Evolutionary conservation across 2,329 filamentous ascomycete species (phyloP).

Genomic region (Arthrobotrys pseudoclavata): DNA sequence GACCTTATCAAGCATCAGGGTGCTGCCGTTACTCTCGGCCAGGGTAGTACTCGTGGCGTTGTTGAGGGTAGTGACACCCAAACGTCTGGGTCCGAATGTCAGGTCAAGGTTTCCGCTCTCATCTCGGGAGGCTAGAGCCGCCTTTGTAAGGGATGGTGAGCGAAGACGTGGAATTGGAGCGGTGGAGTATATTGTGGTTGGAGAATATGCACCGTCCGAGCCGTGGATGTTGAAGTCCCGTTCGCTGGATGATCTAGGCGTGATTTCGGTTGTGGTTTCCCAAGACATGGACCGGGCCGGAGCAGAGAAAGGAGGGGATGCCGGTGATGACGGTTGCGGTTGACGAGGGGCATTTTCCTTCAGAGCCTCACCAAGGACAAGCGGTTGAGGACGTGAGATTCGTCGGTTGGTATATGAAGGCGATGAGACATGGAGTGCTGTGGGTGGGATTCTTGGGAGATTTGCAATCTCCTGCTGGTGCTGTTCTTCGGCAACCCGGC

Average conservation of each 20-base stretch:
- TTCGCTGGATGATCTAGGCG: constrained; percentile 54
- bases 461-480: constrained; percentile 27
- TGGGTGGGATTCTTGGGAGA: constrained; percentile 28
- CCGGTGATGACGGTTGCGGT: constrained; percentile 29
- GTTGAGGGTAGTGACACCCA: constrained; percentile 26
- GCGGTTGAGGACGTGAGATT: constrained; percentile 50
- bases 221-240: constrained; percentile 47
- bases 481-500: constrained; percentile 50
- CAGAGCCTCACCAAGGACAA: constrained; percentile 12
- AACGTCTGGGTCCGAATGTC: constrained; percentile 31
- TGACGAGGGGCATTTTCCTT: constrained; percentile 6
- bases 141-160: constrained; percentile 49
- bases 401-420: constrained; percentile 32
- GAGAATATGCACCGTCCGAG: constrained; percentile 55
- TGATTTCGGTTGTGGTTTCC: constrained; percentile 46
- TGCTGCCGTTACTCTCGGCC: constrained; percentile 38
- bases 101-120: constrained; percentile 44
- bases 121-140: constrained; percentile 41
- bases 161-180: constrained; percentile 38
- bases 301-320: constrained; percentile 42
- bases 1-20: constrained; percentile 38
- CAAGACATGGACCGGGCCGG: constrained; percentile 50
- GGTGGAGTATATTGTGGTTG: constrained; percentile 56
- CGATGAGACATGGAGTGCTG: constrained; percentile 15
- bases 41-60: constrained; percentile 19